Percentiles rank a stretch among this genome's conserved stretches.
Conservation (phyloP, 768 basidiomycete genomes). For the Tulasnella sp. region DNA sequence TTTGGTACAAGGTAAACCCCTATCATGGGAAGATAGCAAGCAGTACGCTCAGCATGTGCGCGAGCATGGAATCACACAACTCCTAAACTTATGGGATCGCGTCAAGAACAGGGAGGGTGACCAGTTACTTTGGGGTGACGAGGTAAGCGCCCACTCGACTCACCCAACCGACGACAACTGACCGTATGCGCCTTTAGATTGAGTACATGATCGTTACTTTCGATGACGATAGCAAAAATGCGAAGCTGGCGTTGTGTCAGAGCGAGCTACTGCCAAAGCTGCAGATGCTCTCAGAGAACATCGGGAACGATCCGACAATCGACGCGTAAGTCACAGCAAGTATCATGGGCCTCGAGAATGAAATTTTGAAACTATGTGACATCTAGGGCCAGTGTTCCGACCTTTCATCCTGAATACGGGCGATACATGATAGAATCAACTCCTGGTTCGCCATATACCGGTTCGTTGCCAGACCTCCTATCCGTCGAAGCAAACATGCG, state of each 20-base stretch:
- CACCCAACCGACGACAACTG: neutral
- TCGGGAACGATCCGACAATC: constrained; percentile 48
- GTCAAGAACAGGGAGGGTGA: constrained; percentile 87
- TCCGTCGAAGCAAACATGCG: constrained; percentile 93
- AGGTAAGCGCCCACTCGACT: constrained; percentile 44
- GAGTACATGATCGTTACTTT: constrained; percentile 94
- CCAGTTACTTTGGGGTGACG: constrained; percentile 94
- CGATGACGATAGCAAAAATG: constrained; percentile 66
- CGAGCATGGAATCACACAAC: constrained; percentile 87
- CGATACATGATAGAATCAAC: constrained; percentile 98
- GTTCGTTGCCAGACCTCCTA: constrained; percentile 72
- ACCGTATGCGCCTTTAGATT: constrained; percentile 41
- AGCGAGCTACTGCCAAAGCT: constrained; percentile 84
- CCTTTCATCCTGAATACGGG: constrained; percentile 97
- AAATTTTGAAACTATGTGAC: neutral
- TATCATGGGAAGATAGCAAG: constrained; percentile 84
- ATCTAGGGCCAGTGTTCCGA: constrained; percentile 61
- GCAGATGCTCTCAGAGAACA: constrained; percentile 52
- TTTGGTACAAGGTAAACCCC: constrained; percentile 82
- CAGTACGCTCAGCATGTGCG: constrained; percentile 82
- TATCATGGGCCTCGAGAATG: neutral
- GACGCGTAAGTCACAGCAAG: constrained; percentile 16
- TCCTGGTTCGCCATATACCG: constrained; percentile 90
- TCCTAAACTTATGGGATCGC: constrained; percentile 85
- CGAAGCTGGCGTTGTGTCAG: constrained; percentile 86